Evolutionary conservation across 345 rosid species (phyloP), one percentile per base, ranked within the genome.

Genomic region (Isatis tinctoria): DNA sequence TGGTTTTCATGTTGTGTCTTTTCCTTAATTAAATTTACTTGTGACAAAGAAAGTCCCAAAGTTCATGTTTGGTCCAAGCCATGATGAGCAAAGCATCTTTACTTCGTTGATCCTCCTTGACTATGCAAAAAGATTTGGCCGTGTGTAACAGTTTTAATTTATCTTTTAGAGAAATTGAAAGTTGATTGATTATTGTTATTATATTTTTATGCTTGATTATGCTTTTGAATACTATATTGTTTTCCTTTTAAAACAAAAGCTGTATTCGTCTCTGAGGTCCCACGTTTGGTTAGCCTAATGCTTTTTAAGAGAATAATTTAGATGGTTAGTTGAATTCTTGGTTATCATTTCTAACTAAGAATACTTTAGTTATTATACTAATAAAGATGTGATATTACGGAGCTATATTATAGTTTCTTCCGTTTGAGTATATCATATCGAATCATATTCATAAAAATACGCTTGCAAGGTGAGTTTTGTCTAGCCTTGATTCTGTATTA

Each of bases 281-380:
- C 81, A 48, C 66, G 20, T 35, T 76, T 69, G 51, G 45, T 73
- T 76, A 59, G 71, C 60, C 64, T 69, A 60, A 51, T 74, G 76
- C 52, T 73, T 74, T 51, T 57, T 13, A 9, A 3, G 53, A 22
- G 64, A 70, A 70, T 70, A 76, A 78, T 75, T 70, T 28, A 65
- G 56, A 59, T 80, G 78, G 64, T 76, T 82, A 45, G 78, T 74
- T 67, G 77, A 74, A 70, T 14, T 69, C 51, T 76, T 79, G 58
- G 70, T 80, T 67, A 79, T 75, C 66, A 64, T 72, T 67, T 56
- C 32, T 54, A 13, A 12, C 73, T 80, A 65, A 45, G 73, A 81
- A 66, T 64, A 51, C 66, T 69, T 69, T 43, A 52, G 37, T 36
- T 66, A 71, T 49, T 59, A 65, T 47, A 30, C 26, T 56, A 56